A percentile compares a stretch with the other conserved stretches of the same genome.
phyloP scores from a whole-genome alignment of 2,329 filamentous ascomycete species.

The Allantophomopsis cytisporea region DNA sequence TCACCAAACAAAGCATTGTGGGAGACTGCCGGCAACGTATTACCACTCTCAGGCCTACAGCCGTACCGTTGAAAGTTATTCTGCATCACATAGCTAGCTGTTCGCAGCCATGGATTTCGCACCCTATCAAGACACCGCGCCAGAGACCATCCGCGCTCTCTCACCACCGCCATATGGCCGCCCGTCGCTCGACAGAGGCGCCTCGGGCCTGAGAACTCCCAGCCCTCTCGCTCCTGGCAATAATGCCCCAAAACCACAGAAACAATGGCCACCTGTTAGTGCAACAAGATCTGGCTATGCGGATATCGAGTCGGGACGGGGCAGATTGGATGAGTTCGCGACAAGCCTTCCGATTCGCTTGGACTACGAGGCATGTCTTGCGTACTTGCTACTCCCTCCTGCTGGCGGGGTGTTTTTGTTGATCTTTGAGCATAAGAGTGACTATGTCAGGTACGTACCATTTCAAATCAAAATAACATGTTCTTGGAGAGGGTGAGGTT shows the following conservation, averaged over 20 bases:
- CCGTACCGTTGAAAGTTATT: no score
- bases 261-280: background rate
- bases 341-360: slow-evolving; percentile 78
- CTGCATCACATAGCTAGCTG: no score
- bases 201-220: slow-evolving; percentile 23
- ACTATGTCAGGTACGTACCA: slow-evolving; percentile 68
- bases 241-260: slow-evolving; percentile 5
- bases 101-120: slow-evolving; percentile 68
- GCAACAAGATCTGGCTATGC: background rate
- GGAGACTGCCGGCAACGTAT: no score
- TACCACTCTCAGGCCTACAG: no score
- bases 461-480: slow-evolving; percentile 13
- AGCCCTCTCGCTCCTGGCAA: slow-evolving; percentile 8
- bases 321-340: slow-evolving; percentile 70
- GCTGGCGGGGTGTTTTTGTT: slow-evolving; percentile 74
- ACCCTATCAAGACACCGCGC: slow-evolving; percentile 86
- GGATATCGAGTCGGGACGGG: slow-evolving; percentile 17
- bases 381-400: slow-evolving; percentile 77
- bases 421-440: slow-evolving; percentile 83
- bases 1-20: no score
- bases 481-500: background rate
- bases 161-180: slow-evolving; percentile 48
- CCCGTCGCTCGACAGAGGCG: slow-evolving; percentile 31
- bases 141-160: slow-evolving; percentile 69
- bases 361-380: slow-evolving; percentile 81